Percentiles rank a stretch among this genome's conserved stretches.
These are phyloP conservation scores for Hortiboletus campestris DNA, from an alignment of 768 basidiomycete genomes.

Conservation along the genomic window DNA sequence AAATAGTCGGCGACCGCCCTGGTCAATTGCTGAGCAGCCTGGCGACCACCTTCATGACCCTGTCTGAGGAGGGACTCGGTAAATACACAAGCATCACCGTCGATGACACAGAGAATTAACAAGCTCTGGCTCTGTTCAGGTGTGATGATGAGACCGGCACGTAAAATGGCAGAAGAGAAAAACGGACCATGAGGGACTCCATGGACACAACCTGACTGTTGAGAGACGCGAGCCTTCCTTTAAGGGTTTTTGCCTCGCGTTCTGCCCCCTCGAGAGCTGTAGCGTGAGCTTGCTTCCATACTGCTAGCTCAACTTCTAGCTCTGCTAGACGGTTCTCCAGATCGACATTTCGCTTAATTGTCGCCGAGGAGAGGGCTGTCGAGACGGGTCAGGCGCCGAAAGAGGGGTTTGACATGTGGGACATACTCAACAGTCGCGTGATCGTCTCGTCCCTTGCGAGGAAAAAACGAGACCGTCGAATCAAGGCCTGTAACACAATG, in stretches of 20 bases:
- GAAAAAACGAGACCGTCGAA: constrained; percentile 19
- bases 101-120: constrained; percentile 71
- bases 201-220: constrained; percentile 61
- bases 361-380: constrained; percentile 61
- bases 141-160: constrained; percentile 1
- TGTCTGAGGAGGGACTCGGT: constrained; percentile 53
- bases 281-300: constrained; percentile 72
- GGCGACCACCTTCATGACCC: constrained; percentile 63
- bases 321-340: constrained; percentile 65
- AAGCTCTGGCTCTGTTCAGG: constrained; percentile 54
- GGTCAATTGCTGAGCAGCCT: constrained; percentile 62
- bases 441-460: constrained; percentile 63
- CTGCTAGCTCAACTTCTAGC: constrained; percentile 64
- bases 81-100: constrained; percentile 72
- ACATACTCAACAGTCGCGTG: constrained; percentile 56
- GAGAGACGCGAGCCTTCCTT: constrained; percentile 61
- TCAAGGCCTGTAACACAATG: constrained; percentile 14
- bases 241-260: constrained; percentile 63
- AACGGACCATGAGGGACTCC: constrained; percentile 47
- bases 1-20: constrained; percentile 69
- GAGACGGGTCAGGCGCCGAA: constrained; percentile 9
- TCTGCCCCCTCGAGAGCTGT: constrained; percentile 60
- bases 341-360: constrained; percentile 60
- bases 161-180: background rate
- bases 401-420: constrained; percentile 4